phyloP scores from a whole-genome alignment of 306 rosid genomes.

The Acacia melanoxylon region DNA sequence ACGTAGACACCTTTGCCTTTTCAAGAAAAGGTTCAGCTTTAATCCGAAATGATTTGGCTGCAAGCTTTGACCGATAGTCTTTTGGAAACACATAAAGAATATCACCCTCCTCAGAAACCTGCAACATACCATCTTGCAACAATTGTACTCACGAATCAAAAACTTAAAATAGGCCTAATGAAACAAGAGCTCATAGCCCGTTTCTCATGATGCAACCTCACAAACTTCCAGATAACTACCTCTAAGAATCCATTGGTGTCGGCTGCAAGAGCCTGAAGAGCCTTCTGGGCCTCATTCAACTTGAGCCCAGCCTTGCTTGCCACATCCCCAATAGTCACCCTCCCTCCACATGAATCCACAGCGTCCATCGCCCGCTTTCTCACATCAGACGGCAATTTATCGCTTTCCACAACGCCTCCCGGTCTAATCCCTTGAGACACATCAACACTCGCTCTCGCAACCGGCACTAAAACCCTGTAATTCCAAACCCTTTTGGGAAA shows the following conservation, averaged over 20 bases:
- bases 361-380: constrained; percentile 96
- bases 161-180: constrained; percentile 29
- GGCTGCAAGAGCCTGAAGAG: constrained; percentile 88
- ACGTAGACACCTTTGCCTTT: constrained; percentile 69
- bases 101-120: constrained; percentile 97
- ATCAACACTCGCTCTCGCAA: constrained; percentile 51
- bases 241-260: constrained; percentile 89
- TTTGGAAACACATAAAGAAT: constrained; percentile 85
- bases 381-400: constrained; percentile 68
- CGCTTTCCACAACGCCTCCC: constrained; percentile 73
- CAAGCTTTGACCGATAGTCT: constrained; percentile 82
- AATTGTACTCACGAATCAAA: constrained; percentile 49
- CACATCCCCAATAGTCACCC: constrained; percentile 89
- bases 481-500: constrained; percentile 36
- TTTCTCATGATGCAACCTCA: not conserved
- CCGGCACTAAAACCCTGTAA: constrained; percentile 45
- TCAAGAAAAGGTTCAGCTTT: constrained; percentile 77
- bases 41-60: constrained; percentile 75
- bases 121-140: constrained; percentile 59
- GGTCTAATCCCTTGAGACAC: constrained; percentile 55
- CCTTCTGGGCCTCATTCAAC: constrained; percentile 83
- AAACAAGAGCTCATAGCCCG: not conserved
- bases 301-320: constrained; percentile 85
- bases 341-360: constrained; percentile 75
- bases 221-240: constrained; percentile 39